A percentile compares a stretch with the other conserved stretches of the same genome.
Conservation (phyloP, 2,329 filamentous ascomycete genomes). For the Penicillium sp. region DNA sequence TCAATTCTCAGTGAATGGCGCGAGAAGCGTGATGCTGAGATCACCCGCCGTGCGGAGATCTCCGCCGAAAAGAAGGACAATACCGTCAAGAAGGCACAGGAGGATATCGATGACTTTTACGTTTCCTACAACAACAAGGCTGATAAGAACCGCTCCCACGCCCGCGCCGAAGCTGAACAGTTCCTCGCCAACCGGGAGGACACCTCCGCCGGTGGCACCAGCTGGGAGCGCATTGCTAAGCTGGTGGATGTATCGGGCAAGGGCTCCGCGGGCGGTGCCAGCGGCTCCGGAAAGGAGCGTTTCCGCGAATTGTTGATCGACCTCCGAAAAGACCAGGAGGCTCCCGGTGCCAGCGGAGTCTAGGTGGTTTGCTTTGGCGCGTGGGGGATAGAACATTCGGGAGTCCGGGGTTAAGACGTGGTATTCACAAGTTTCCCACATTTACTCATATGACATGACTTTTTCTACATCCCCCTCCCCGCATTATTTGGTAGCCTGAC, state of each 20-base stretch:
- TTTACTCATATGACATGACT: slow-evolving; percentile 12
- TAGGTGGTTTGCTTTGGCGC: slow-evolving; percentile 21
- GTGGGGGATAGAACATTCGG: slow-evolving; percentile 6
- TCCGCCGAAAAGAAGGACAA: slow-evolving; percentile 79
- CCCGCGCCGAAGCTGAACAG: slow-evolving; percentile 86
- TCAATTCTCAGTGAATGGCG: slow-evolving; percentile 69
- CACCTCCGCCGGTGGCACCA: slow-evolving; percentile 89
- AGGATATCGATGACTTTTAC: slow-evolving; percentile 98
- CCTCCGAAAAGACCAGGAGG: slow-evolving; percentile 89
- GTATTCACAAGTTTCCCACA: slow-evolving; percentile 6
- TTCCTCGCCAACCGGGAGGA: slow-evolving; percentile 88
- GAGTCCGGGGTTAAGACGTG: slow-evolving; percentile 4
- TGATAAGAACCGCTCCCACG: slow-evolving; percentile 87
- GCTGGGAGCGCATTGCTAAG: slow-evolving; percentile 98
- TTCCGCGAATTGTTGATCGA: slow-evolving; percentile 88
- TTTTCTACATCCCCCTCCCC: slow-evolving; percentile 6
- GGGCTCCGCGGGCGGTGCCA: slow-evolving; percentile 79
- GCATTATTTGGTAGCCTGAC: slow-evolving; percentile 1
- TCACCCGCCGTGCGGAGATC: slow-evolving; percentile 80
- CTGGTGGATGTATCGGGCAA: slow-evolving; percentile 97
- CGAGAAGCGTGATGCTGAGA: slow-evolving; percentile 78
- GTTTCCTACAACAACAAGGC: slow-evolving; percentile 99
- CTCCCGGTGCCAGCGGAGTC: slow-evolving; percentile 58
- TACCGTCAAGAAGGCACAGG: slow-evolving; percentile 83
- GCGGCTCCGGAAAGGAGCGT: slow-evolving; percentile 89